Conservation (phyloP, 345 rosid genomes). For the Syzygium aromaticum region DNA sequence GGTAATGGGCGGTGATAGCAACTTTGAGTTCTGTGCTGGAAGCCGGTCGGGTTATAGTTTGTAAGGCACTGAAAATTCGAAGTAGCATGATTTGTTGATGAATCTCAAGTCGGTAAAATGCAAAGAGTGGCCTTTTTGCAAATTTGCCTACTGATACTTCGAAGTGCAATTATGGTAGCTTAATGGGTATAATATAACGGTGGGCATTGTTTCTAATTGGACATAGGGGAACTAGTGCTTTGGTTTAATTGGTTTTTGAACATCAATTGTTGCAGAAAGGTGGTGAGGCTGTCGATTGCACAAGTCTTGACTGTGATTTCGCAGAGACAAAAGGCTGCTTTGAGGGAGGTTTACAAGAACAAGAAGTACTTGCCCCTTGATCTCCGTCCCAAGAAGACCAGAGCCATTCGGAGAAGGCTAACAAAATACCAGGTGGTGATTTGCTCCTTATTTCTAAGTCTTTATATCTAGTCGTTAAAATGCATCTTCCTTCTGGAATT, state of each 20-base stretch:
- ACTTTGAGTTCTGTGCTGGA: not conserved
- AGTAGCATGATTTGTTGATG: not conserved
- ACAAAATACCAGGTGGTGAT: conserved; percentile 79
- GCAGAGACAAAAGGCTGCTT: conserved; percentile 78
- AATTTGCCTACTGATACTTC: not conserved
- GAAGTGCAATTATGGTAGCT: not conserved
- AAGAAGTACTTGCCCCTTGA: conserved; percentile 85
- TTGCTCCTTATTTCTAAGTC: not conserved
- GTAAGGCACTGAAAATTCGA: not conserved
- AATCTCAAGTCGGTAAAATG: not conserved
- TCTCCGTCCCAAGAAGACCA: conserved; percentile 93
- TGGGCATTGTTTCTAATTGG: not conserved
- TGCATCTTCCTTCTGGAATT: not conserved
- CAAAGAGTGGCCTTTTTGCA: not conserved
- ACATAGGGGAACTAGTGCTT: not conserved
- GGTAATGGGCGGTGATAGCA: not conserved
- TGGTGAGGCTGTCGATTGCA: conserved; percentile 85
- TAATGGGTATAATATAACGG: not conserved
- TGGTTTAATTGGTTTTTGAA: not conserved
- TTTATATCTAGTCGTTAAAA: not conserved
- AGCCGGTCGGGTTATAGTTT: not conserved
- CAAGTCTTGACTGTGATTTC: conserved; percentile 89
- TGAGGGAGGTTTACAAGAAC: conserved; percentile 77
- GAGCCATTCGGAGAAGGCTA: conserved; percentile 86
- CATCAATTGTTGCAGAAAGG: conserved; percentile 55